phyloP scores from a whole-genome alignment of 2,329 filamentous ascomycete genomes.

The Trichoderma asperellum region DNA sequence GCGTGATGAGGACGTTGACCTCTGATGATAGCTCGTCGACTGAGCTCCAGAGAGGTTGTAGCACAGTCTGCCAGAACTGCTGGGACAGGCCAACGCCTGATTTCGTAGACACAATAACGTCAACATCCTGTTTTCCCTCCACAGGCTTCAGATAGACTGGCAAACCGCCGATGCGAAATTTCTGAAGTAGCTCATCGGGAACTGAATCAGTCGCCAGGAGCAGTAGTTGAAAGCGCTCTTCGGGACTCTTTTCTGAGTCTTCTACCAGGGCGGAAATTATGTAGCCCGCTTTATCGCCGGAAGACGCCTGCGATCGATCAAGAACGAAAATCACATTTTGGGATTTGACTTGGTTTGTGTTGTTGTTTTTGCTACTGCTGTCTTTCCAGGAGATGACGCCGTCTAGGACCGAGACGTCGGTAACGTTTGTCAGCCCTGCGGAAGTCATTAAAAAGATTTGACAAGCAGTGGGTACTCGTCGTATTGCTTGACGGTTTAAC shows the following conservation, averaged over 20 bases:
- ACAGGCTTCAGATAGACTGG: conserved; percentile 45
- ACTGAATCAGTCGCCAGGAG: conserved; percentile 41
- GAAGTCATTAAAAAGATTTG: not conserved
- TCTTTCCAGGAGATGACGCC: conserved; percentile 39
- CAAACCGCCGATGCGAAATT: conserved; percentile 41
- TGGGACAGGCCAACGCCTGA: conserved; percentile 66
- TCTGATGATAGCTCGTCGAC: conserved; percentile 39
- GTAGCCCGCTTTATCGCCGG: not conserved
- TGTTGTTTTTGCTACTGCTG: conserved; percentile 2
- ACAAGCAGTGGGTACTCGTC: not conserved
- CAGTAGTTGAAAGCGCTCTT: conserved; percentile 38
- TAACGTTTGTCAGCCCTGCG: conserved; percentile 27
- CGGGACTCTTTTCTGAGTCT: conserved; percentile 34
- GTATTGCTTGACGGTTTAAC: not conserved
- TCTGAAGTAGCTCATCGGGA: conserved; percentile 44
- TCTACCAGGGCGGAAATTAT: conserved; percentile 48
- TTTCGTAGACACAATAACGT: conserved; percentile 68
- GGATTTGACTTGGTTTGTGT: conserved; percentile 28
- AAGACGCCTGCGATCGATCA: conserved; percentile 6
- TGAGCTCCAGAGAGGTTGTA: conserved; percentile 59
- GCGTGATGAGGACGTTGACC: conserved; percentile 61
- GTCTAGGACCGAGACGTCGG: conserved; percentile 34
- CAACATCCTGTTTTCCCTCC: conserved; percentile 44
- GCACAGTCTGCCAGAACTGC: conserved; percentile 57
- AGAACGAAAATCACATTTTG: conserved; percentile 40